Evolutionary conservation across 768 basidiomycete species (phyloP), one percentile per base, ranked within the genome.

Genomic region (Mycena filopes): DNA sequence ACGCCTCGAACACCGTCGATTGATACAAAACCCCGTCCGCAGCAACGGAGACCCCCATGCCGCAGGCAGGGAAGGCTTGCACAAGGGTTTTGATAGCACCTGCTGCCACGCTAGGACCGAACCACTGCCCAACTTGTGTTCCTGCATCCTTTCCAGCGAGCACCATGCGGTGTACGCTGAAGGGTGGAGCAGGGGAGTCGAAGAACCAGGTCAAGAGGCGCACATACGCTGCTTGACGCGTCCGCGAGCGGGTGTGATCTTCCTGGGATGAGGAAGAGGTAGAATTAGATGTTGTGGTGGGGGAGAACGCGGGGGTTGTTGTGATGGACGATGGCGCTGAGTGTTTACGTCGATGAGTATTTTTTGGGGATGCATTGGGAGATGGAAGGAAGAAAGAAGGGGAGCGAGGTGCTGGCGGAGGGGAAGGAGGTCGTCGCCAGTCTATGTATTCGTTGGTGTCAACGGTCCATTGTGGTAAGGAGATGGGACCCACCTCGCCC

Each of bases 41-140:
- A 7, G 96, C 95, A 12, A 95, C 85, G 2, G 92, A 84, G 2
- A 98, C 94, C 10, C 92, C 89, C 11, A 98, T 79, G 0, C 90
- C 90, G 23, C 91, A 90, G 57, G 91, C 89, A 5, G 94, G 90
- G 77, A 92, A 98, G 0, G 85, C 82, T 66, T 89, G 86, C 16
- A 93, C 90, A 15, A 98, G 86, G 0, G 89, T 83, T 76, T 94
- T 95, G 72, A 99, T 92, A 13, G 95, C 96, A 40, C 96, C 96
- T 10, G 96, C 96, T n/a, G 97, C 98, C 0, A 94, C 95, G 73
- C 94, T 96, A 0, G 97, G 97, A 0, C 97, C 97, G 72, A 99
- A 99, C 97, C 97, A 99, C 76, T 95, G 92, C 1, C 97, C 97
- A 0, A 98, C 92, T 68, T 95, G 94, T 66, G 94, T 98, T 15